Conservation (phyloP, 192 early-diverging fungal species). For the Umbelopsis sp. region DNA sequence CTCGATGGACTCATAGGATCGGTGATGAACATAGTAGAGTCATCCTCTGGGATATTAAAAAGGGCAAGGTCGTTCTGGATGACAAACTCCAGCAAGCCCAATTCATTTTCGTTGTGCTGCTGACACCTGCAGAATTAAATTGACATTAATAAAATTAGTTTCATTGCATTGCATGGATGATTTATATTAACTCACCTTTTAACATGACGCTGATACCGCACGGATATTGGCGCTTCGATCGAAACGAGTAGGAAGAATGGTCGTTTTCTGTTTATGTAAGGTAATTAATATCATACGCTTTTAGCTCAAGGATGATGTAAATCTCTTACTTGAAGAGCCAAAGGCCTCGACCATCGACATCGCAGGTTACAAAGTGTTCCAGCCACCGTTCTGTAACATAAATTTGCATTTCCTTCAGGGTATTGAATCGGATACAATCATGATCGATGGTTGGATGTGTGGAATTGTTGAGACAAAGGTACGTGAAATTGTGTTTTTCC, state of each 20-base stretch:
- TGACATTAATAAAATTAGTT: not conserved
- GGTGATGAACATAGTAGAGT: conserved; percentile 13
- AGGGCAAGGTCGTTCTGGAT: conserved; percentile 52
- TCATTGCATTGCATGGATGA: not conserved
- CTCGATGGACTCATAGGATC: not conserved
- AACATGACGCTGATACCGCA: conserved; percentile 66
- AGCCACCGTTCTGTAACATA: conserved; percentile 80
- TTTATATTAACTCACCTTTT: conserved; percentile 30
- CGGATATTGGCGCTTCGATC: conserved; percentile 77
- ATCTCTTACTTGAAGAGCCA: conserved; percentile 48
- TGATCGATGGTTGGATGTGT: not conserved
- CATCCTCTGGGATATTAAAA: conserved; percentile 36
- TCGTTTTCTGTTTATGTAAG: conserved; percentile 57
- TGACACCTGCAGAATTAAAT: not conserved
- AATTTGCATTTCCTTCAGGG: conserved; percentile 57
- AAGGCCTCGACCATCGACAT: conserved; percentile 58
- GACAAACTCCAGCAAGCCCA: conserved; percentile 62
- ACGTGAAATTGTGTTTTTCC: conserved; percentile 49
- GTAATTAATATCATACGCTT: not conserved
- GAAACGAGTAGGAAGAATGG: conserved; percentile 84
- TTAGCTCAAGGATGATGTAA: too few relatives aligned
- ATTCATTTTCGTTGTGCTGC: conserved; percentile 6
- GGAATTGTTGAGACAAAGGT: conserved; percentile 29
- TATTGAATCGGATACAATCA: conserved; percentile 44
- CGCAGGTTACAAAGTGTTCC: conserved; percentile 70